Base-by-base conservation (phyloP, 2,329 filamentous ascomycete species). In the Sclerotinia sclerotiorum region DNA sequence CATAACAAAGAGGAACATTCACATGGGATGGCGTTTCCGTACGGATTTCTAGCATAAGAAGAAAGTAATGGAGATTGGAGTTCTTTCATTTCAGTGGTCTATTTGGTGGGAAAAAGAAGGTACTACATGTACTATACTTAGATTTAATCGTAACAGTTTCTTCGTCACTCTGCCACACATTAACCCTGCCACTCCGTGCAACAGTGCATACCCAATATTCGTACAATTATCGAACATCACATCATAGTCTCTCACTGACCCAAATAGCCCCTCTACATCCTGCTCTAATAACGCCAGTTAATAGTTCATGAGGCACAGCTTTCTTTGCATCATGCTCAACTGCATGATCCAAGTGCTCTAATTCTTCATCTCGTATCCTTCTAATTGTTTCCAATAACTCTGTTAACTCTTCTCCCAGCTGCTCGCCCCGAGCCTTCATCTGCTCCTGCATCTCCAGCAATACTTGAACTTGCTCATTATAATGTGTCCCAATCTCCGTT, bases 401-500 rank as follows among this genome's bases (percentile, higher is more conserved):
- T 65, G 83, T 85, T 73, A 99, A 80, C 81, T 98, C 94, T 11
- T 86, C 86, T 3, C 94, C 91, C 0, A 95, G 84, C 57, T 91
- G 90, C 77, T 96, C 93, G 0, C 94, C 94, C 61, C 89, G 84
- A 11, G 82, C 83, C 80, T 94, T 87, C 83, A 93, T 92, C 72
- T 89, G 85, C 10, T 86, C 83, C 68, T 92, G 86, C 90, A 97
- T 97, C 71, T 90, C 89, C 51, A 98, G 79, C 74, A 99, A 81
- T 65, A 87, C 85, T 35, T 92, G 84, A 54, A 99, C 93, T 81
- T 99, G 95, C 72, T 88, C 88, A 78, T 98, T 98, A 79, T 99
- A 99, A 81, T 99, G 95, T 39, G 88, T 88, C 2, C 95, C 95
- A 71, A 99, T 99, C 82, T 98, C 95, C 8, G 94, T 99, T 84